phyloP scores from a whole-genome alignment of 2,329 filamentous ascomycete species.

The Aspergillus sp. region DNA sequence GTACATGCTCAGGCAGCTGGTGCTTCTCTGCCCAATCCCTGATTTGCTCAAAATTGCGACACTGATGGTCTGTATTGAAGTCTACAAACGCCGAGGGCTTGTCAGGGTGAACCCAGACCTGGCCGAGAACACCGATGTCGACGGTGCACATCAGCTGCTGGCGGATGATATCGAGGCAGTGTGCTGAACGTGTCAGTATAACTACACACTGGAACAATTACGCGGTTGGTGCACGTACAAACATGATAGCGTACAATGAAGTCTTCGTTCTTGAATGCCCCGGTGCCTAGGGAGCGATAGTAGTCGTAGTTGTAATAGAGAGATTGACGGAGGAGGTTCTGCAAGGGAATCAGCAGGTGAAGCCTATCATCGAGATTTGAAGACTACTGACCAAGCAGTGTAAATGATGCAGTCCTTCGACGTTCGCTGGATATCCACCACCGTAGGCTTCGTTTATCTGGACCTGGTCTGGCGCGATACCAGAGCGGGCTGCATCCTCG shows the following conservation, averaged over 20 bases:
- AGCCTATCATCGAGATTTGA: too few species aligned
- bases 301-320: slow-evolving; percentile 61
- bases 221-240: slow-evolving; percentile 45
- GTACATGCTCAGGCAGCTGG: slow-evolving; percentile 41
- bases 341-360: background rate
- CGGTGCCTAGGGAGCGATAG: slow-evolving; percentile 51
- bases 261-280: slow-evolving; percentile 58
- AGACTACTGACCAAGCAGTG: slow-evolving; percentile 52
- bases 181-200: slow-evolving; percentile 36
- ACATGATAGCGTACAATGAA: slow-evolving; percentile 57
- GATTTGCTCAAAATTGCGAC: slow-evolving; percentile 58
- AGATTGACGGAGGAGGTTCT: slow-evolving; percentile 60
- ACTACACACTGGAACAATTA: too few species aligned
- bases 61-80: slow-evolving; percentile 61
- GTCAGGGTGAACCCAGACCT: slow-evolving; percentile 56
- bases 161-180: slow-evolving; percentile 62
- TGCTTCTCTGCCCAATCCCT: slow-evolving; percentile 54
- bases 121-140: slow-evolving; percentile 60
- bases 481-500: slow-evolving; percentile 51
- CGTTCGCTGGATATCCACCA: slow-evolving; percentile 50
- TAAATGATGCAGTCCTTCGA: slow-evolving; percentile 35
- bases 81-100: slow-evolving; percentile 56
- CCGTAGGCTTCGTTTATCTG: slow-evolving; percentile 57
- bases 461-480: slow-evolving; percentile 56
- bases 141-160: slow-evolving; percentile 65